Percentiles rank a stretch among this genome's conserved stretches.
Conservation (phyloP, 345 rosid genomes). For the Atalantia buxifolia region DNA sequence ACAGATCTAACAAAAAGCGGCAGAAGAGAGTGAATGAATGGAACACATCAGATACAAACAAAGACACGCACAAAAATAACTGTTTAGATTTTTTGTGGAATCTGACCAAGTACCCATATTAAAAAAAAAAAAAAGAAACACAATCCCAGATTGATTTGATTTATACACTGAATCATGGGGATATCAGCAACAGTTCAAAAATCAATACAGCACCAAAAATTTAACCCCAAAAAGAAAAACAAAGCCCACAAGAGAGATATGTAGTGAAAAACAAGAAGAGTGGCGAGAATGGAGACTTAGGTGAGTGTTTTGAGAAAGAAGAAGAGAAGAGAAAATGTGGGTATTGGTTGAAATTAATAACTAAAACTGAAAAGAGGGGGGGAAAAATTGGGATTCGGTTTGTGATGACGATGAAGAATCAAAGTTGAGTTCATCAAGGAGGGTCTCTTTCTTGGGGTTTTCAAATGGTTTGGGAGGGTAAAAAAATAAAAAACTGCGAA, state of each 20-base stretch:
- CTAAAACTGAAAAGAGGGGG: not conserved
- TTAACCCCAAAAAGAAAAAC: not conserved
- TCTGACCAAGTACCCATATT: conserved; percentile 63
- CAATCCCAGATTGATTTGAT: conserved; percentile 5
- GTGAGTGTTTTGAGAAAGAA: not conserved
- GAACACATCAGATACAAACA: conserved; percentile 60
- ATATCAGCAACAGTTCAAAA: conserved; percentile 30
- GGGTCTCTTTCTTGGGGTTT: conserved; percentile 75
- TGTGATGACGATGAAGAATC: conserved; percentile 49
- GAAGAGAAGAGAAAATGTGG: conserved; percentile 27
- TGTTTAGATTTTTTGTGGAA: conserved; percentile 46
- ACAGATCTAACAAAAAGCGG: conserved; percentile 57
- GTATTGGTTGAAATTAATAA: conserved; percentile 8
- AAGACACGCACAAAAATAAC: conserved; percentile 24
- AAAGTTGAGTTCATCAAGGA: conserved; percentile 68
- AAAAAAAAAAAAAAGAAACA: not conserved
- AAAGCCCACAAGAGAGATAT: conserved; percentile 10
- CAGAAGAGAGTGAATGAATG: conserved; percentile 40
- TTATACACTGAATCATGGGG: conserved; percentile 44
- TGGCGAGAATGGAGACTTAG: conserved; percentile 11
- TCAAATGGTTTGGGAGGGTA: conserved; percentile 83
- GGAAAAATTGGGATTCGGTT: conserved; percentile 45
- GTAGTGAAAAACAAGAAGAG: conserved; percentile 14
- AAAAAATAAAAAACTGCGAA: conserved; percentile 16
- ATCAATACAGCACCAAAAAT: not conserved